phyloP scores from a whole-genome alignment of 1,284 basidiomycete genomes.

The Puccinia triticina region DNA sequence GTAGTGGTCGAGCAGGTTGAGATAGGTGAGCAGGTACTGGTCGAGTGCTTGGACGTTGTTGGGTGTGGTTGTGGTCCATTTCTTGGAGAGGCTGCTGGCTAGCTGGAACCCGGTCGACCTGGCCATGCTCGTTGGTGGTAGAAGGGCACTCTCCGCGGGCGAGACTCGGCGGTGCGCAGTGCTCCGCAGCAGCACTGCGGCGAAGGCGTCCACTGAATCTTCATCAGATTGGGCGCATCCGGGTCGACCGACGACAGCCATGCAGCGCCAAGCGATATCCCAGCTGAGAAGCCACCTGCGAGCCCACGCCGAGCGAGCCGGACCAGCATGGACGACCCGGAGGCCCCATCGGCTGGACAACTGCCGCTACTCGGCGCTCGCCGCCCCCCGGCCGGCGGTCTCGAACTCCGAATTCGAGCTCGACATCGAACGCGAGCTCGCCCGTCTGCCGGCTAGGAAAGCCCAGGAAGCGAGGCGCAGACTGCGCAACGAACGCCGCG shows the following conservation, averaged over 20 bases:
- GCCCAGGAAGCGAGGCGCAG: conserved; percentile 35
- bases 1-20: conserved; percentile 16
- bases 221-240: too few relatives aligned
- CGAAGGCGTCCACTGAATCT: too few relatives aligned
- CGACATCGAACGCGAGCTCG: conserved; percentile 40
- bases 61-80: background rate
- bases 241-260: background rate
- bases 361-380: conserved; percentile 13
- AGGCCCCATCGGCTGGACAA: background rate
- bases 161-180: background rate
- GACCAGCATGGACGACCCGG: background rate
- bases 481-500: conserved; percentile 40
- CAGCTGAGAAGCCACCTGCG: background rate
- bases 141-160: too few relatives aligned
- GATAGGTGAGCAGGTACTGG: background rate
- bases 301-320: background rate
- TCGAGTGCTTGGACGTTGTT: background rate
- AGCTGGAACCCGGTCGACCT: background rate
- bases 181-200: background rate
- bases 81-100: background rate
- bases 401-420: conserved; percentile 30
- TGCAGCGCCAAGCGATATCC: conserved; percentile 5
- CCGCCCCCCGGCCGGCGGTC: background rate
- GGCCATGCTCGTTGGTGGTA: background rate
- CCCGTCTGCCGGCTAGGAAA: conserved; percentile 24